A percentile compares a stretch with the other conserved stretches of the same genome.
Conservation (phyloP, 768 basidiomycete species). For the Punctularia strigosozonata region DNA sequence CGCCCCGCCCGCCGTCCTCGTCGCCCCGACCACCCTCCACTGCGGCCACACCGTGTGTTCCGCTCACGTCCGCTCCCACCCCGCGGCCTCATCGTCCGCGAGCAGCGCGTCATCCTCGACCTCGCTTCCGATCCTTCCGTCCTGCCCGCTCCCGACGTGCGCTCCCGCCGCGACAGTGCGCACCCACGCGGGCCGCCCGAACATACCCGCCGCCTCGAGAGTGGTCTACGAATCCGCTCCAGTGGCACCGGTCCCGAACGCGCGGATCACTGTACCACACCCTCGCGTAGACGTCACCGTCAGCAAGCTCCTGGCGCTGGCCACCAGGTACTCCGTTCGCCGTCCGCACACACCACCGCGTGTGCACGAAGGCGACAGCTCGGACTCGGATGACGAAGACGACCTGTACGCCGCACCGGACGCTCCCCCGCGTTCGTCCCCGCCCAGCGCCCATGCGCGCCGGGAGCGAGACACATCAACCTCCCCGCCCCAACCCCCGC, state of each 20-base stretch:
- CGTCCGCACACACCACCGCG: not conserved
- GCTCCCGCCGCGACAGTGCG: slow-evolving; percentile 8
- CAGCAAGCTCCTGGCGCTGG: slow-evolving; percentile 39
- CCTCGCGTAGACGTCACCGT: slow-evolving; percentile 41
- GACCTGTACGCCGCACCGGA: no score
- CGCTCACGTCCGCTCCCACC: slow-evolving; percentile 12
- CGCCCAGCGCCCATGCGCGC: no score
- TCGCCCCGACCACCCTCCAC: slow-evolving; percentile 43
- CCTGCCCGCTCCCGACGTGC: slow-evolving; percentile 28
- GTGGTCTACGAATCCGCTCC: slow-evolving; percentile 25
- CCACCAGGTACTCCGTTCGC: slow-evolving; percentile 14
- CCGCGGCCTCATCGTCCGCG: not conserved
- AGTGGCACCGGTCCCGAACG: slow-evolving; percentile 8
- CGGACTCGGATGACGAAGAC: slow-evolving; percentile 18
- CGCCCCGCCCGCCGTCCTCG: slow-evolving; percentile 20
- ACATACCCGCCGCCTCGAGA: slow-evolving; percentile 29
- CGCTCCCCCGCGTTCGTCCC: no score
- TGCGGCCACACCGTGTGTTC: slow-evolving; percentile 83
- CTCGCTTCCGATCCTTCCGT: slow-evolving; percentile 11
- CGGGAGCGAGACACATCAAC: not conserved
- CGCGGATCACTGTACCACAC: slow-evolving; percentile 12
- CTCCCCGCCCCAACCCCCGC: slow-evolving; percentile 3
- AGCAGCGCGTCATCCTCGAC: slow-evolving; percentile 5
- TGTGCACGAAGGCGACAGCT: not conserved
- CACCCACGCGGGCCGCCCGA: slow-evolving; percentile 12